Evolutionary conservation across 768 basidiomycete genomes (phyloP).

Genomic region (Dioszegia hungarica): DNA sequence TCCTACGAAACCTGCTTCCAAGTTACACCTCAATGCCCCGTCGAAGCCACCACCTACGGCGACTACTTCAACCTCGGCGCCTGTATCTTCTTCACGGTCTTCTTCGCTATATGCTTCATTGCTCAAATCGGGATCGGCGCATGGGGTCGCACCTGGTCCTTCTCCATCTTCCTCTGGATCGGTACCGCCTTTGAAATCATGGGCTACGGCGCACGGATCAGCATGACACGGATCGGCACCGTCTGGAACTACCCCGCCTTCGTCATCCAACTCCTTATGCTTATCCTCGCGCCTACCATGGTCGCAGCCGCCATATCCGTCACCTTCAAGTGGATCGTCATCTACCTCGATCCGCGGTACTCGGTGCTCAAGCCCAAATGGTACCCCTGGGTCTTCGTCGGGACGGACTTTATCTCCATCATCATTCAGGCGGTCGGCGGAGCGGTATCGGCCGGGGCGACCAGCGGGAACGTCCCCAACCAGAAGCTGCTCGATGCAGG

Average conservation of each 20-base stretch:
- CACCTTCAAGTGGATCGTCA: slow-evolving; percentile 20
- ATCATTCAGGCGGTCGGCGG: slow-evolving; percentile 45
- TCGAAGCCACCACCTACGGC: slow-evolving; percentile 9
- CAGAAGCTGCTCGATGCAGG: slow-evolving; percentile 4
- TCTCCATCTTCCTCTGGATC: slow-evolving; percentile 11
- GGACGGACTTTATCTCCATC: slow-evolving; percentile 38
- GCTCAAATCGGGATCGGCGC: background rate
- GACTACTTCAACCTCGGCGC: slow-evolving; percentile 12
- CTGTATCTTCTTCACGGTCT: slow-evolving; percentile 10
- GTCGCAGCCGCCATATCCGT: slow-evolving; percentile 12
- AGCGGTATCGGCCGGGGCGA: slow-evolving; percentile 30
- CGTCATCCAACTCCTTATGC: slow-evolving; percentile 14
- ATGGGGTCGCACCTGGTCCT: slow-evolving; percentile 7
- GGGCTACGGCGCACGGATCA: slow-evolving; percentile 11
- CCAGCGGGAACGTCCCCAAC: slow-evolving; percentile 4
- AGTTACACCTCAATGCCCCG: slow-evolving; percentile 5
- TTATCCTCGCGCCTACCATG: slow-evolving; percentile 11
- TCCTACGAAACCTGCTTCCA: background rate
- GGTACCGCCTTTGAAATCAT: slow-evolving; percentile 10
- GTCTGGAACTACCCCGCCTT: slow-evolving; percentile 14
- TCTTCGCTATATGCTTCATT: slow-evolving; percentile 4
- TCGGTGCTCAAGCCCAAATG: slow-evolving; percentile 28
- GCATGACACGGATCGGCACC: slow-evolving; percentile 10
- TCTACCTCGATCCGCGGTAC: slow-evolving; percentile 32
- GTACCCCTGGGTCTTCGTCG: slow-evolving; percentile 41